Base-by-base conservation (phyloP, 192 early-diverging fungal species). In the Phlyctochytrium arcticum region DNA sequence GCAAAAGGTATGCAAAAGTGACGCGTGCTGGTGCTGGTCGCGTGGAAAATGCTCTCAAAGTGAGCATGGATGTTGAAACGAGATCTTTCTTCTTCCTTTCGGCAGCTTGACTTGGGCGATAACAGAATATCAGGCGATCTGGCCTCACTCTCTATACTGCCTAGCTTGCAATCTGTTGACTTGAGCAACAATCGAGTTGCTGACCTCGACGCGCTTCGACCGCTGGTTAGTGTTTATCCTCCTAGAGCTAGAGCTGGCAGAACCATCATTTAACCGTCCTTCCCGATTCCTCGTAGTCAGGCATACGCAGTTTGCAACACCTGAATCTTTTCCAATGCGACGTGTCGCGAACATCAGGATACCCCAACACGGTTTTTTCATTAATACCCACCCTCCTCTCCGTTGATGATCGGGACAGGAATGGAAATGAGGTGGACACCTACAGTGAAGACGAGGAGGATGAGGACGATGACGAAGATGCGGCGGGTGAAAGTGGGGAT, bases 81-180 rank as follows among this genome's bases (percentile, higher is more conserved):
- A n/a, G 21, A 44, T 44, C 21, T 44, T 44, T 44, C 21, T 21
- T n/a, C 15, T 44, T 15, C 42, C 12, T 46, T 60, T n/a, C 17
- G 9, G 32, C n/a, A 53, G n/a, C 62, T 64, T 9, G 62, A 64
- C 48, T 50, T 64, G 7, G 62, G 62, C 10, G 62, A 64, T 24
- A 64, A 64, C 50, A 54, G 36, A 21, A 34, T 64, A 27, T 29
- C 49, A 24, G 49, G 49, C 51, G 62, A 48, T 17, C 36, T 64
- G 21, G 50, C 51, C 9, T 9, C 62, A n/a, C 26, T 64, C 24
- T 15, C 19, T 4, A 33, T 10, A 6, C 49, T 54, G 10, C 48
- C 62, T 27, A 42, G 23, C 26, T 36, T 64, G 6, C 19, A 19
- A 21, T 54, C 35, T 9, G 7, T 64, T 15, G 62, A 64, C 36